Conservation (phyloP, 2,329 filamentous ascomycete species). For the Aspergillus pseudoterreus region DNA sequence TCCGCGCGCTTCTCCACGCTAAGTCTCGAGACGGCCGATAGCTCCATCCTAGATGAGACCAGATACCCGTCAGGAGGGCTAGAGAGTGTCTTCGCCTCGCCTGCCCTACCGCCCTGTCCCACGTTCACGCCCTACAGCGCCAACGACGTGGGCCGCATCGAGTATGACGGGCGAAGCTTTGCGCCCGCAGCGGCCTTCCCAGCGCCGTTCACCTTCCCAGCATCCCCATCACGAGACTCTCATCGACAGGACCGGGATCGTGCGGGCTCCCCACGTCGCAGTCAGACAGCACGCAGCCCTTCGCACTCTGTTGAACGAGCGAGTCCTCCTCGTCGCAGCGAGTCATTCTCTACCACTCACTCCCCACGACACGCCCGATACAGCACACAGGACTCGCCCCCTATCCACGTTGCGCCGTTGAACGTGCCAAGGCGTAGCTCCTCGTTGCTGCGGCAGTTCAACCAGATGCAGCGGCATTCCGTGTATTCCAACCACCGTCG, state of each 20-base stretch:
- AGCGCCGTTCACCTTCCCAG: slow-evolving; percentile 24
- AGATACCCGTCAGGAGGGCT: slow-evolving; percentile 22
- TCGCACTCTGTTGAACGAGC: slow-evolving; percentile 22
- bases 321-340: slow-evolving; percentile 27
- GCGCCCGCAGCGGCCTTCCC: slow-evolving; percentile 22
- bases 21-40: slow-evolving; percentile 37
- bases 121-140: slow-evolving; percentile 35
- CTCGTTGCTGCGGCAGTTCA: slow-evolving; percentile 19
- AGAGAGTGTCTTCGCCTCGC: slow-evolving; percentile 28
- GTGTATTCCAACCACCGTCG: slow-evolving; percentile 16
- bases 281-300: slow-evolving; percentile 30
- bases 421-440: slow-evolving; percentile 7
- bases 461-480: slow-evolving; percentile 22
- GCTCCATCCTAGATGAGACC: slow-evolving; percentile 35
- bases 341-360: slow-evolving; percentile 24
- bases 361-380: slow-evolving; percentile 14
- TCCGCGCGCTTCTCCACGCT: slow-evolving; percentile 34
- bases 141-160: slow-evolving; percentile 32
- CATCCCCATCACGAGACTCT: slow-evolving; percentile 20
- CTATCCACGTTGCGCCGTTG: slow-evolving; percentile 13
- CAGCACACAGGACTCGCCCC: slow-evolving; percentile 10
- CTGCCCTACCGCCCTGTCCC: slow-evolving; percentile 30
- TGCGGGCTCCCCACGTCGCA: slow-evolving; percentile 29
- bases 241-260: slow-evolving; percentile 18
- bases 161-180: slow-evolving; percentile 27